A percentile compares a stretch with the other conserved stretches of the same genome.
phyloP scores from a whole-genome alignment of 1,284 basidiomycete species.

The Puccinia sorghi region DNA sequence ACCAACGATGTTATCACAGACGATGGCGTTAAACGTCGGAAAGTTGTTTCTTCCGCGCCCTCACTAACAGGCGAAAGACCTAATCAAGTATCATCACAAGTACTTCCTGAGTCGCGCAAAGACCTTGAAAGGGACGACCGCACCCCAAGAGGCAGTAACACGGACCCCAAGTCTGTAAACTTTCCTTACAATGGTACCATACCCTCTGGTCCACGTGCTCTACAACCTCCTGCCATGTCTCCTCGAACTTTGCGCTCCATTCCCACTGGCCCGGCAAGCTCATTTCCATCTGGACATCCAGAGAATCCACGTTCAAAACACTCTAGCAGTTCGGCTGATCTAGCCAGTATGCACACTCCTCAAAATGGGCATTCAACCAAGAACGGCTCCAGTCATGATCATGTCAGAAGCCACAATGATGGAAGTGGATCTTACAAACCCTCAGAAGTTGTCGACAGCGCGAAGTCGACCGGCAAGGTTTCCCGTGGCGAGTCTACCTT shows the following conservation, averaged over 20 bases:
- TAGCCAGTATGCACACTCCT: neutral
- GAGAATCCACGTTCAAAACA: constrained; percentile 20
- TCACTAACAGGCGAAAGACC: constrained; percentile 9
- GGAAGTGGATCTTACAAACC: constrained; percentile 6
- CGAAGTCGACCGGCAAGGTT: constrained; percentile 7
- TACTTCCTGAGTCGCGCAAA: constrained; percentile 6
- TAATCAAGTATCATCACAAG: constrained; percentile 4
- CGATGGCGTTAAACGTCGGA: constrained; percentile 38
- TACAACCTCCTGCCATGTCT: constrained; percentile 23
- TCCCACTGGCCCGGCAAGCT: constrained; percentile 24
- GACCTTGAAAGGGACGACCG: constrained; percentile 16
- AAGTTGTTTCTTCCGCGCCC: constrained; percentile 31
- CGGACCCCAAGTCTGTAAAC: constrained; percentile 20
- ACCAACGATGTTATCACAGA: constrained; percentile 36
- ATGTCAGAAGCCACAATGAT: constrained; percentile 2
- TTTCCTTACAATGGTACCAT: constrained; percentile 16
- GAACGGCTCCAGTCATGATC: constrained; percentile 1
- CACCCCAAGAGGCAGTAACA: constrained; percentile 11
- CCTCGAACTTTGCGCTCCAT: constrained; percentile 22
- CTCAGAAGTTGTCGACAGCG: neutral
- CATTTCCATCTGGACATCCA: constrained; percentile 15
- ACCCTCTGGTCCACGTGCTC: constrained; percentile 40
- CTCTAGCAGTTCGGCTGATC: constrained; percentile 12
- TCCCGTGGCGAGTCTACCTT: neutral
- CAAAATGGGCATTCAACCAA: constrained; percentile 15